These are phyloP conservation scores for Blastocystis sp. DNA, from an alignment of 352 stramenopile species.

Conservation along the genomic window DNA sequence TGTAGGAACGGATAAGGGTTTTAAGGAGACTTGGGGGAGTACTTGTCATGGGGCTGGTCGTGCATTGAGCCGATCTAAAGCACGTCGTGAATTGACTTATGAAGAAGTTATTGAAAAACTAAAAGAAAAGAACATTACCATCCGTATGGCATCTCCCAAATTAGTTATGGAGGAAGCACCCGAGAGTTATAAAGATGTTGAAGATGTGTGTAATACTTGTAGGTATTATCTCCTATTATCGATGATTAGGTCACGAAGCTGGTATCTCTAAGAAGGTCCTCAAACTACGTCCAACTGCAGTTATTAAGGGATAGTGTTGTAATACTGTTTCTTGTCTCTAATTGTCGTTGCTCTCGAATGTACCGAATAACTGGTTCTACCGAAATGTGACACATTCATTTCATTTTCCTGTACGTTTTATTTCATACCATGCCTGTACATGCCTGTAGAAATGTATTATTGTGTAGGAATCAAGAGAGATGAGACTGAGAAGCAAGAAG, in stretches of 20 bases:
- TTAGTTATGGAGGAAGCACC: conserved; percentile 82
- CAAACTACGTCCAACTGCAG: conserved; percentile 78
- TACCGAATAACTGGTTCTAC: not conserved
- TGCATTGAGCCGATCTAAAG: conserved; percentile 69
- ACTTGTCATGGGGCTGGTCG: conserved; percentile 78
- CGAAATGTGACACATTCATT: not conserved
- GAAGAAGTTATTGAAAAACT: conserved; percentile 75
- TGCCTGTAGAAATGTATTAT: not conserved
- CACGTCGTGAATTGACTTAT: conserved; percentile 74
- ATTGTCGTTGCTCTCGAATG: not conserved
- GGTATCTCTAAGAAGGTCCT: conserved; percentile 80
- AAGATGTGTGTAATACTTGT: conserved; percentile 81
- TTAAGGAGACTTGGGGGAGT: conserved; percentile 79
- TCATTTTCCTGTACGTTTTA: not conserved
- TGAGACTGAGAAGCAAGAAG: conserved; percentile 36
- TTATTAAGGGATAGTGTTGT: conserved; percentile 77
- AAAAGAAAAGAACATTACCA: conserved; percentile 77
- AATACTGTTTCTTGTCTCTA: conserved; percentile 1
- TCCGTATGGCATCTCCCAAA: conserved; percentile 80
- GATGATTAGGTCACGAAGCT: conserved; percentile 73
- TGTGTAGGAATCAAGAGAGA: conserved; percentile 53
- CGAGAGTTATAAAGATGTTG: conserved; percentile 82
- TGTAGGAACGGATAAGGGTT: conserved; percentile 77
- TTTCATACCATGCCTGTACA: not conserved
- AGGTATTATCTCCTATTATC: not conserved